phyloP scores from a whole-genome alignment of 768 basidiomycete genomes.

The Nevesoporus exiguus region DNA sequence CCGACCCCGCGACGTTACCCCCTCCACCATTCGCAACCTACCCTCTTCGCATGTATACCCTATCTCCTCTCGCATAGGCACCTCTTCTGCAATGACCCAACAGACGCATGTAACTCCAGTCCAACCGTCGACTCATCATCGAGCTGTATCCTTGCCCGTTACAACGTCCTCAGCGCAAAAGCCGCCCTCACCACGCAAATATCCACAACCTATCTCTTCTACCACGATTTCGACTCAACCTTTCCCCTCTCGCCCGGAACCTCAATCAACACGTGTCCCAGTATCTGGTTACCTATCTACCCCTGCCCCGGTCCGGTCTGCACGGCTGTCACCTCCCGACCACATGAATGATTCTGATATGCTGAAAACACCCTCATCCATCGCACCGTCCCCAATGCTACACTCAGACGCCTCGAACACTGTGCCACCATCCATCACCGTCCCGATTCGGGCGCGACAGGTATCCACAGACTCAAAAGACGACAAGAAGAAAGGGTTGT shows the following conservation, averaged over 20 bases:
- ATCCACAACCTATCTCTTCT: conserved; percentile 26
- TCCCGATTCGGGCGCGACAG: conserved; percentile 24
- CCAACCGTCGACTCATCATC: conserved; percentile 31
- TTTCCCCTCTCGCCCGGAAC: conserved; percentile 29
- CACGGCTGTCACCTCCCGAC: conserved; percentile 24
- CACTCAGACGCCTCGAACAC: conserved; percentile 29
- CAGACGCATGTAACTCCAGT: conserved; percentile 20
- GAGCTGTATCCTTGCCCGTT: conserved; percentile 36
- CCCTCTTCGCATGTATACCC: conserved; percentile 23
- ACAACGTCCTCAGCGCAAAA: conserved; percentile 20
- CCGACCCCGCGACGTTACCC: conserved; percentile 20
- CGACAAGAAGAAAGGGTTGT: conserved; percentile 33
- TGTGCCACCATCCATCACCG: conserved; percentile 6
- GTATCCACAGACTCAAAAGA: conserved; percentile 33
- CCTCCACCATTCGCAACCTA: conserved; percentile 18
- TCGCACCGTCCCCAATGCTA: conserved; percentile 47
- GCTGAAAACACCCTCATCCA: conserved; percentile 63
- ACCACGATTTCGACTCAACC: conserved; percentile 26
- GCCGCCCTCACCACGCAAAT: conserved; percentile 29
- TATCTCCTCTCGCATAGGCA: conserved; percentile 20
- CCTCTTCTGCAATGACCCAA: conserved; percentile 17
- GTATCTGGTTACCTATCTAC: conserved; percentile 31
- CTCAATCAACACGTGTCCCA: conserved; percentile 24
- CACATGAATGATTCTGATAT: conserved; percentile 47
- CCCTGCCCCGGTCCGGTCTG: conserved; percentile 29